A percentile compares a stretch with the other conserved stretches of the same genome.
Evolutionary conservation across 2,329 filamentous ascomycete genomes (phyloP).

Genomic region (Monilinia polystroma): DNA sequence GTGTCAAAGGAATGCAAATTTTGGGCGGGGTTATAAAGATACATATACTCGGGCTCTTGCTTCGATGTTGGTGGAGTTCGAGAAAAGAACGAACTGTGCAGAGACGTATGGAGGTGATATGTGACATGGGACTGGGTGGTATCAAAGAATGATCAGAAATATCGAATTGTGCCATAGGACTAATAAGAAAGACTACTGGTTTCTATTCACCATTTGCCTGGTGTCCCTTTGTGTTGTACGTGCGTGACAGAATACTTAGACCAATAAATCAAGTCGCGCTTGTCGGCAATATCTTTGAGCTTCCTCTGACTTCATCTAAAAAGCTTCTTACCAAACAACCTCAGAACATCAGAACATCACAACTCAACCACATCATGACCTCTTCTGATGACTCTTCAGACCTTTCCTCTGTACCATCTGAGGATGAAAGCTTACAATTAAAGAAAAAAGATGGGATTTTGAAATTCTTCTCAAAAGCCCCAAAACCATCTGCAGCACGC

Average conservation of each 20-base stretch:
- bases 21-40: background rate
- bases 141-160: slow-evolving; percentile 23
- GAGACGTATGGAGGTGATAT: slow-evolving; percentile 9
- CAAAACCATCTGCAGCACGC: slow-evolving; percentile 46
- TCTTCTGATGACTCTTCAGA: slow-evolving; percentile 63
- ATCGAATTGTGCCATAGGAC: slow-evolving; percentile 21
- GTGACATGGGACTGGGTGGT: slow-evolving; percentile 3
- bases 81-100: slow-evolving; percentile 11
- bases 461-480: slow-evolving; percentile 63
- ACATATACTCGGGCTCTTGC: background rate
- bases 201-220: slow-evolving; percentile 18
- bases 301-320: slow-evolving; percentile 30
- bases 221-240: slow-evolving; percentile 24
- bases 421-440: slow-evolving; percentile 54
- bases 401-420: slow-evolving; percentile 57
- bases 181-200: slow-evolving; percentile 19
- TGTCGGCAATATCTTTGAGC: slow-evolving; percentile 31
- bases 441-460: slow-evolving; percentile 58
- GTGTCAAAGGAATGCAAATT: background rate
- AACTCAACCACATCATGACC: slow-evolving; percentile 30
- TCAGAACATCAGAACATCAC: slow-evolving; percentile 27
- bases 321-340: slow-evolving; percentile 23
- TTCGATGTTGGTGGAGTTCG: slow-evolving; percentile 7
- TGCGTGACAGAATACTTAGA: slow-evolving; percentile 25
- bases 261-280: slow-evolving; percentile 28